Base-by-base conservation (phyloP, 2,329 filamentous ascomycete species). In the Ophiostoma tasmaniense region DNA sequence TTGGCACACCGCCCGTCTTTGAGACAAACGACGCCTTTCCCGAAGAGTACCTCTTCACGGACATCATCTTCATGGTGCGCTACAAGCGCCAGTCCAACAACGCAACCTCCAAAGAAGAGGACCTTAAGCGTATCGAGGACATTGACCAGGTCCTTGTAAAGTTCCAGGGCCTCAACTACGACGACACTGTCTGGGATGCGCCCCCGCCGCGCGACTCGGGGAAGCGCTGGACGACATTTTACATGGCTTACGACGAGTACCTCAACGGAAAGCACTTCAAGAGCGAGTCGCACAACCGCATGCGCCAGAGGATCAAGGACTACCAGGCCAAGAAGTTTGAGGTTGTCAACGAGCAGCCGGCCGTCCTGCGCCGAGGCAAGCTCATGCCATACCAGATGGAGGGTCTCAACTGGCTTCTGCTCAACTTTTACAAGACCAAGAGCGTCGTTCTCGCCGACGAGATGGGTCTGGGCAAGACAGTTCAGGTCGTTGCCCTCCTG, bases 401-500 rank as follows among this genome's bases (percentile, higher is more conserved):
- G 70, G 95, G 95, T 25, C 82, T 97, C 67, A 97, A 98, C 75
- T 99, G 95, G 93, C 85, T 99, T 2, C 89, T 97, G 70, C 93
- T 91, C 77, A 95, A 95, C 76, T 98, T 92, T 82, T 90, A 93
- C 74, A 83, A 86, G 66, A 84, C 89, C 73, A 89, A 91, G 75
- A 98, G 95, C 75, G 90, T 93, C 35, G 94, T 98, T 70, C 85
- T 98, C 7, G 95, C 95, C 0, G 95, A 99, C 76, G 95, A 99
- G 76, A 99, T 99, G 95, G 95, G 95, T 55, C 85, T 99, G 1
- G 95, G 95, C 39, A 99, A 99, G 81, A 99, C 95, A 0, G 92
- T 99, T 39, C 95, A 99, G 76, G 88, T 97, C 67, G 90, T 98
- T 71, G 87, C 89, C 2, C 86, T 97, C 71, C 84, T 98, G 71